phyloP scores from a whole-genome alignment of 2,329 filamentous ascomycete genomes.

The Cercospora janseana region DNA sequence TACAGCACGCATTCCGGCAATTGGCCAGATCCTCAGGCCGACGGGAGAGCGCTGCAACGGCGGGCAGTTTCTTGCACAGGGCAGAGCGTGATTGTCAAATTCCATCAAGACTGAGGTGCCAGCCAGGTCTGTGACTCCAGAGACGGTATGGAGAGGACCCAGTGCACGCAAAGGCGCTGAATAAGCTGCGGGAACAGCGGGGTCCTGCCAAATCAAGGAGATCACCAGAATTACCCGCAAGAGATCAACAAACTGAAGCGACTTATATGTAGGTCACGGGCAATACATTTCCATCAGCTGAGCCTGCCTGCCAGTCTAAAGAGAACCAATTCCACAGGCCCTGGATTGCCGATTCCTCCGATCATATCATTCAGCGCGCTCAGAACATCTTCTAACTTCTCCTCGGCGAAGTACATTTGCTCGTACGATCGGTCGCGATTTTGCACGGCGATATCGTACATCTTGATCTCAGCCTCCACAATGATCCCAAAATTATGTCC shows the following conservation, averaged over 20 bases:
- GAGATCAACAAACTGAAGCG: background rate
- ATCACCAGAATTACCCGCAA: conserved; percentile 1
- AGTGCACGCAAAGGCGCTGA: background rate
- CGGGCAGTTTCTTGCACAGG: background rate
- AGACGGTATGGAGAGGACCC: background rate
- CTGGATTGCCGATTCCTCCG: background rate
- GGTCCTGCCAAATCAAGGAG: conserved; percentile 1
- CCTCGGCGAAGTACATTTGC: conserved; percentile 1
- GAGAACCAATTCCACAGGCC: background rate
- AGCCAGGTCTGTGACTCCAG: background rate
- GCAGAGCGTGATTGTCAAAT: background rate
- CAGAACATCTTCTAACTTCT: conserved; percentile 12
- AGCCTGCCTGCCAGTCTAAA: background rate
- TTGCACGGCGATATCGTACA: conserved; percentile 11
- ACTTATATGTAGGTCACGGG: too few relatives aligned
- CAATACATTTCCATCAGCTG: background rate
- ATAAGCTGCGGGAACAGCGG: background rate
- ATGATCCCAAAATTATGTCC: conserved; percentile 25
- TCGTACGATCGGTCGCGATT: conserved; percentile 7
- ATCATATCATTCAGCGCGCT: background rate
- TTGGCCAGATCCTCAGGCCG: background rate
- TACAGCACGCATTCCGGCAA: background rate
- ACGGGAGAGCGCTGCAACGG: conserved; percentile 2
- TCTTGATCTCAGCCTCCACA: conserved; percentile 7
- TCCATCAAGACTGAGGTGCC: background rate